phyloP scores from a whole-genome alignment of 2,329 filamentous ascomycete species.

The Cladosporium velox region DNA sequence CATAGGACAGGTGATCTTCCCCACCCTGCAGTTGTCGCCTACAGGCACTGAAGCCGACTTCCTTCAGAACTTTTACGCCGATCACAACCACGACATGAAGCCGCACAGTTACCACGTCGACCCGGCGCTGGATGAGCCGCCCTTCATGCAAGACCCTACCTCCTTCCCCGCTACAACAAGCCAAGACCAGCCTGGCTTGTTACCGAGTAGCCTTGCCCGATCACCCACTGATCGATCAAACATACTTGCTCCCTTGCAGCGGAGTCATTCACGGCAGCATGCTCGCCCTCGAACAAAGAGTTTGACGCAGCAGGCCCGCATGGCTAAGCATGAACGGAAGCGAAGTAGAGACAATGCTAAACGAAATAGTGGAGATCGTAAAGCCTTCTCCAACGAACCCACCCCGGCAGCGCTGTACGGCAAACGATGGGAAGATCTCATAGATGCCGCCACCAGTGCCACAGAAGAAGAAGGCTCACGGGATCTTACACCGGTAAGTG shows the following conservation, averaged over 20 bases:
- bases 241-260: slow-evolving; percentile 80
- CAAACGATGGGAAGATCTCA: slow-evolving; percentile 94
- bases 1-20: slow-evolving; percentile 39
- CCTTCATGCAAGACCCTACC: slow-evolving; percentile 45
- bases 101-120: slow-evolving; percentile 35
- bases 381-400: slow-evolving; percentile 85
- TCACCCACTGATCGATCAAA: slow-evolving; percentile 82
- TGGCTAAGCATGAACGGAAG: slow-evolving; percentile 77
- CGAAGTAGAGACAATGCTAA: slow-evolving; percentile 75
- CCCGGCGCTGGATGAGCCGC: slow-evolving; percentile 59
- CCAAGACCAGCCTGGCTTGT: slow-evolving; percentile 62
- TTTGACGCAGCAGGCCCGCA: slow-evolving; percentile 74
- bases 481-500: slow-evolving; percentile 76
- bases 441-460: slow-evolving; percentile 89
- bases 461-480: slow-evolving; percentile 83
- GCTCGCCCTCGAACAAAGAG: slow-evolving; percentile 82
- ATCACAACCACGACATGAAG: slow-evolving; percentile 44
- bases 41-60: slow-evolving; percentile 40
- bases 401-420: slow-evolving; percentile 71
- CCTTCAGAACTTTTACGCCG: slow-evolving; percentile 43
- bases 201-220: slow-evolving; percentile 78
- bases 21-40: slow-evolving; percentile 37
- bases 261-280: slow-evolving; percentile 62
- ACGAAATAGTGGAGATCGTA: slow-evolving; percentile 72
- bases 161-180: slow-evolving; percentile 58